Percentiles rank a stretch among this genome's conserved stretches.
These are phyloP conservation scores for Calocera viscosa DNA, from an alignment of 768 basidiomycete genomes.

Conservation along the genomic window DNA sequence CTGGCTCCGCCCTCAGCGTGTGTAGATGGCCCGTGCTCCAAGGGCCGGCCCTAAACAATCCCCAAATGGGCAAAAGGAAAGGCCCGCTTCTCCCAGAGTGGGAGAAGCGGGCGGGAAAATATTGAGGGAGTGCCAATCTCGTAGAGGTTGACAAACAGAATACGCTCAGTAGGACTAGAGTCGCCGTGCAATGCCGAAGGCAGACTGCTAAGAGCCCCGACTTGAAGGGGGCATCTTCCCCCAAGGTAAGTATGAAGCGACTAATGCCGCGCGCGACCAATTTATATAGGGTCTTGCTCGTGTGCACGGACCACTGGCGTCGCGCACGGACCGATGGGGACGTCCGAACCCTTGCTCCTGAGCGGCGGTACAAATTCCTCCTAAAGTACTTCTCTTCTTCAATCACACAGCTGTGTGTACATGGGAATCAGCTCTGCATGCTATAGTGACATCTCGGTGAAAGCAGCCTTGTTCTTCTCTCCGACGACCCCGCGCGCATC, in stretches of 20 bases:
- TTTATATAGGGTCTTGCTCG: background rate
- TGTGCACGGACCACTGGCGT: background rate
- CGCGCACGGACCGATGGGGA: too few species aligned
- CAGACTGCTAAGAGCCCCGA: conserved; percentile 4
- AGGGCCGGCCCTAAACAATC: conserved; percentile 4
- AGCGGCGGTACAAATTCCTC: too few species aligned
- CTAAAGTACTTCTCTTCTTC: too few species aligned
- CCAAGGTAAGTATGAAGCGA: conserved; percentile 4
- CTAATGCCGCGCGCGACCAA: background rate
- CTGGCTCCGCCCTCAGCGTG: too few species aligned
- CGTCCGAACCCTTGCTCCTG: too few species aligned
- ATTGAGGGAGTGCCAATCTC: conserved; percentile 7
- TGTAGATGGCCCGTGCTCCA: too few species aligned
- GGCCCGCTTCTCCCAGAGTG: conserved; percentile 9
- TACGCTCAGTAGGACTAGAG: background rate
- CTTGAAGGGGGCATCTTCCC: conserved; percentile 6
- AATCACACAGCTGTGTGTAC: too few species aligned
- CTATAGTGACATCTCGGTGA: too few species aligned
- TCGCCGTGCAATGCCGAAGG: conserved; percentile 3
- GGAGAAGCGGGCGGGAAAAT: conserved; percentile 5
- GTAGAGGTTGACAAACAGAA: conserved; percentile 3
- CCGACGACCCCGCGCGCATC: too few species aligned
- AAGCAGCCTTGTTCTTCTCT: too few species aligned
- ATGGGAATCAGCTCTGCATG: too few species aligned
- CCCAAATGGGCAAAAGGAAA: background rate